These are phyloP conservation scores for Metschnikowia corniflorae DNA, from an alignment of 805 yeast species.

Conservation along the genomic window DNA sequence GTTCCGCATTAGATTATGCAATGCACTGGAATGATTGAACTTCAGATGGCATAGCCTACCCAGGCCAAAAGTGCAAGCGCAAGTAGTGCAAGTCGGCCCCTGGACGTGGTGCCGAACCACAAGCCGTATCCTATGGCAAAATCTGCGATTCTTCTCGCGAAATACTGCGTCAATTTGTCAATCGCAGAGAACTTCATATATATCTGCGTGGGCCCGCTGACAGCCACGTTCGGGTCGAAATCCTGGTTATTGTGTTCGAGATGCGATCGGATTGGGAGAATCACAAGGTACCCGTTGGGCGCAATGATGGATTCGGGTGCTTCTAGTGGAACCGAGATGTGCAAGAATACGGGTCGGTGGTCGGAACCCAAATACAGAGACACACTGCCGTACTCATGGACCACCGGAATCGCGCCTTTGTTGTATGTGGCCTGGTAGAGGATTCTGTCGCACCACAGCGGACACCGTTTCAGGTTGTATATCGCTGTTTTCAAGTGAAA, in stretches of 20 bases:
- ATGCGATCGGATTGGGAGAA: constrained; percentile 12
- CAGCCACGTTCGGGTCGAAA: constrained; percentile 12
- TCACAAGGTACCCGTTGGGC: constrained; percentile 14
- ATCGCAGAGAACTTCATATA: constrained; percentile 34
- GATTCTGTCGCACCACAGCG: constrained; percentile 92
- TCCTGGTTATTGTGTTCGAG: constrained; percentile 7
- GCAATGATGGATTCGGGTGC: constrained; percentile 29
- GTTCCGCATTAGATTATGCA: too few species aligned
- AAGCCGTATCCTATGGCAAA: constrained; percentile 30
- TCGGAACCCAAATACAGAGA: constrained; percentile 56
- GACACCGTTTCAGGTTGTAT: constrained; percentile 57
- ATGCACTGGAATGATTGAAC: too few species aligned
- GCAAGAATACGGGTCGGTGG: constrained; percentile 72
- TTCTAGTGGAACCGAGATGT: constrained; percentile 43
- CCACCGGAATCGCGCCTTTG: constrained; percentile 17
- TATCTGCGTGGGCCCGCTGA: constrained; percentile 40
- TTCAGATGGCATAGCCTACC: constrained; percentile 6
- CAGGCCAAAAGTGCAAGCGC: constrained; percentile 15
- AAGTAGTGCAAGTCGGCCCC: constrained; percentile 29
- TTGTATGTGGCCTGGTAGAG: constrained; percentile 49
- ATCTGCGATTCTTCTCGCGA: constrained; percentile 29
- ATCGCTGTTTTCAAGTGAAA: constrained; percentile 47
- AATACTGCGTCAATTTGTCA: constrained; percentile 26
- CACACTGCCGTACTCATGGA: constrained; percentile 49
- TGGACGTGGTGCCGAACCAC: constrained; percentile 32